Base-by-base conservation (phyloP, 2,329 filamentous ascomycete species). In the Aspergillus fumigatiaffinis region DNA sequence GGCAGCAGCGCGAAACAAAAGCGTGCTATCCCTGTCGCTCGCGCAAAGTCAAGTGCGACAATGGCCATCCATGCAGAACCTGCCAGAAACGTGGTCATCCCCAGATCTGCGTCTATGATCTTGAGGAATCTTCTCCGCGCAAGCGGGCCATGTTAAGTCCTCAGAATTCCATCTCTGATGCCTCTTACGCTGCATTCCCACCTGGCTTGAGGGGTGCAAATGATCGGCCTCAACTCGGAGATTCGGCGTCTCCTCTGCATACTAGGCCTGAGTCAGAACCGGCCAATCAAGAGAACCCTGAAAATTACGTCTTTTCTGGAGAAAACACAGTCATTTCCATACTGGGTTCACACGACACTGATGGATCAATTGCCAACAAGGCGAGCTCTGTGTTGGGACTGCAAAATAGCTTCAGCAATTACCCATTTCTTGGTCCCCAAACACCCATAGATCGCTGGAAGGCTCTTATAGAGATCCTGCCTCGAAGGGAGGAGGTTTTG, bases 21-120 rank as follows among this genome's bases (percentile, higher is more conserved):
- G 71, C 71, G 5, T 73, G 71, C 38, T 73, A 73, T 56, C 70
- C 71, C 4, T 73, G 71, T 55, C 65, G 66, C 17, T 68, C 71
- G 54, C 66, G 71, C n/a, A 73, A 74, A 51, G 71, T 73, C 12
- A 72, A 73, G 57, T 74, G 72, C 42, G 69, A 73, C 44, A 66
- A 66, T 2, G 51, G 21, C 2, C 60, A 66, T 5, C 70, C 70
- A 10, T 72, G 71, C 55, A 58, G 57, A 20, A 72, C 66, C 0
- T 72, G 71, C 51, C 57, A 57, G 20, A 63, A 62, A 32, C 60
- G 70, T 2, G 65, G 62, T 14, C 69, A 72, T 49, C 67, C 68
- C 3, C 52, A 69, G 8, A 70, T 72, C 9, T 72, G 69, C 51
- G 60, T 62, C 0, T 71, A 69, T 46, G 58, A 61, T 53, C 25